Base-by-base conservation (phyloP, 106 monocot genomes). In the Apostasia ramifera region DNA sequence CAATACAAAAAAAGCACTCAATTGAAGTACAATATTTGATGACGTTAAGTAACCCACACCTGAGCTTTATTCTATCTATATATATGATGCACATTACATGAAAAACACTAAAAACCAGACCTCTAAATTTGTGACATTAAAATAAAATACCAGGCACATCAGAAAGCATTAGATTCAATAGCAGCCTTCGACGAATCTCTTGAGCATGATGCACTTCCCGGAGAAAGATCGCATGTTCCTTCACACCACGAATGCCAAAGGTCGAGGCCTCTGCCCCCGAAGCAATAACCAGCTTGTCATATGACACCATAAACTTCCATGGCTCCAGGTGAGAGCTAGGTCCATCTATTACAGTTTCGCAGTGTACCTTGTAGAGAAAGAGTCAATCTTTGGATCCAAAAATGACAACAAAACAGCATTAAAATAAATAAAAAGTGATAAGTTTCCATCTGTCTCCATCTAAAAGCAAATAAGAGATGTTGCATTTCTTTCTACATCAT, bases 131-230 rank as follows among this genome's bases (percentile, higher is more conserved):
- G 39, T 40, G 6, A 40, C 42, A 60, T 47, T 65, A 49, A 2
- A 4, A 65, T 37, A 65, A 26, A 13, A 55, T 82, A 97, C 97
- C 97, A 38, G 97, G 97, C 14, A 87, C 73, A 69, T 97, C 92
- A 48, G 92, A 97, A 7, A 97, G 73, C 97, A 97, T 97, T 3
- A 97, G 81, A 71, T 97, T 97, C 44, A 97, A 83, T 40, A 97
- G 86, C 59, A 97, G 73, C 79, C 70, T 84, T 69, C 92, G 80
- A 5, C 92, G 80, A 42, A 97, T 90, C 77, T 92, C 92, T 80
- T 92, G 92, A 12, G 97, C 97, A 79, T 92, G 92, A 49, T 86
- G 67, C 4, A 97, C 92, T 69, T 97, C 92, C 6, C 97, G 86
- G 26, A 97, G 85, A 78, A 97, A 97, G 53, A 81, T 81, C 2